phyloP scores from a whole-genome alignment of 805 yeast genomes.

The Starmerella ratchasimensis region DNA sequence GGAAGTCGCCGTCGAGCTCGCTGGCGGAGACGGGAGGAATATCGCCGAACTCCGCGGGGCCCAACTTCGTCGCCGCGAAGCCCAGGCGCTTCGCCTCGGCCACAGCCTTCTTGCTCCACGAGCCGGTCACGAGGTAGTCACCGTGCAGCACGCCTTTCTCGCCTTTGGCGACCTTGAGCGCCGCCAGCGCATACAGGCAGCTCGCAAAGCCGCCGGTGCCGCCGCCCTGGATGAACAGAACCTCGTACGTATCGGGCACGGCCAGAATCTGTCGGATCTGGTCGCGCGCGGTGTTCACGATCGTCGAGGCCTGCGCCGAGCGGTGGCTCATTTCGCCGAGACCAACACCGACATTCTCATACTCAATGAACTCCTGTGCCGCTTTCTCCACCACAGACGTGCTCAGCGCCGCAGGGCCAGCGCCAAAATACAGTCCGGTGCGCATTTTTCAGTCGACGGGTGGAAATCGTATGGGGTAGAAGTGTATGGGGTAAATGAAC shows the following conservation, averaged over 20 bases:
- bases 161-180: conserved; percentile 57
- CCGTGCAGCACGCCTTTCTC: conserved; percentile 31
- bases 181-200: conserved; percentile 67
- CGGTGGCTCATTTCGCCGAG: conserved; percentile 95
- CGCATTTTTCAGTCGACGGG: too few relatives aligned
- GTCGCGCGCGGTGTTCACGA: conserved; percentile 63
- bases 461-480: background rate
- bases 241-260: conserved; percentile 87
- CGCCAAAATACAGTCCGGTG: conserved; percentile 58
- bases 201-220: conserved; percentile 94
- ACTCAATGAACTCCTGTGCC: conserved; percentile 66
- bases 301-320: conserved; percentile 62
- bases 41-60: conserved; percentile 48
- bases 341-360: conserved; percentile 61
- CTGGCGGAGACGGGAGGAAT: conserved; percentile 47
- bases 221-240: conserved; percentile 93
- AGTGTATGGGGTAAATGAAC: background rate
- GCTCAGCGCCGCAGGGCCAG: conserved; percentile 96
- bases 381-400: conserved; percentile 75
- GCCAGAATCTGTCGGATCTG: conserved; percentile 49
- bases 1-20: conserved; percentile 59
- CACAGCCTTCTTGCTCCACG: conserved; percentile 80
- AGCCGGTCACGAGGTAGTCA: conserved; percentile 81
- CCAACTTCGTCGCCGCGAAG: conserved; percentile 54
- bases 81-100: conserved; percentile 85